Base-by-base conservation (phyloP, 257 asterid genomes). In the Jasminum sambac region DNA sequence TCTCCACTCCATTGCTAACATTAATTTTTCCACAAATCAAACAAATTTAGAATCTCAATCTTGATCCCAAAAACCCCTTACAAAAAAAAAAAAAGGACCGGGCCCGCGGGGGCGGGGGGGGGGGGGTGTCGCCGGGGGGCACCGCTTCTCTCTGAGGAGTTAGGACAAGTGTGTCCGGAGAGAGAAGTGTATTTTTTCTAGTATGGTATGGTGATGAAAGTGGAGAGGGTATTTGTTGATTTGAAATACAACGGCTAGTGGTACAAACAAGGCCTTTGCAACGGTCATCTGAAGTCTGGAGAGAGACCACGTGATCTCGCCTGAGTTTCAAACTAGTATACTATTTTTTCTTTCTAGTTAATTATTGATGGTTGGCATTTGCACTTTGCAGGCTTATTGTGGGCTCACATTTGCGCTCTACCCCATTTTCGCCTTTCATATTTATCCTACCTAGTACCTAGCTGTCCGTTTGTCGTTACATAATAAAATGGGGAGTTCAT, bases 191-290 rank as follows among this genome's bases (percentile, higher is more conserved):
- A 76, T 79, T 72, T 83, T 44, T 88, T 76, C 86, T 66, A 61
- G 36, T 73, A 61, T 39, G 72, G 55, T 11, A 13, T 25, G 16
- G 4, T 25, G 36, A 30, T 30, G 36, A 30, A 30, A 30, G 36
- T 1, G 1, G 4, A 30, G 36, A 30, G 36, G 36, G 36, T 30
- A 30, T 30, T 30, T 30, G 36, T 30, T 30, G 1, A 48, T 82
- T 90, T 90, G 86, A 84, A 91, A 89, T 81, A 71, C 74, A 91
- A 91, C 97, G 97, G 97, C 97, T 89, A 91, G 90, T 84, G n/a
- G n/a, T n/a, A n/a, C n/a, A n/a, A n/a, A 80, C 81, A 77, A 71
- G 75, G 78, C 82, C 86, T 85, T 82, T 81, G 81, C 88, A 91
- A 91, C 96, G 96, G 95, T 89, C 89, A 83, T 81, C 60, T 48